Evolutionary conservation across 352 stramenopile species (phyloP), one percentile per base, ranked within the genome.

Genomic region (Phytophthora quininea): DNA sequence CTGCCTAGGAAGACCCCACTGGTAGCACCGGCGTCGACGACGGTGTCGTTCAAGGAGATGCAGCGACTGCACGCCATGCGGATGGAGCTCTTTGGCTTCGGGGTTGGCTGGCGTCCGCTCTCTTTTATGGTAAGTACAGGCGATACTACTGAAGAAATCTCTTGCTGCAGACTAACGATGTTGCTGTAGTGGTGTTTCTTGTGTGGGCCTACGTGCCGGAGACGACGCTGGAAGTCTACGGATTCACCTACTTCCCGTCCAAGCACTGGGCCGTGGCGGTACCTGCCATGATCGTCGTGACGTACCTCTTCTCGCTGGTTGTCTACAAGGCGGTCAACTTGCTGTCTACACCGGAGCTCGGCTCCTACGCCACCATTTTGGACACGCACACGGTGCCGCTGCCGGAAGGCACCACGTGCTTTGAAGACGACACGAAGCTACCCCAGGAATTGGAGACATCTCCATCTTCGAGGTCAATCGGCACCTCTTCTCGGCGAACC

Each of bases 261-360:
- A 96, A 96, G 74, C 91, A 94, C 77, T 97, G 89, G 91, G 89
- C 91, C 3, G 76, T 97, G 49, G 91, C 91, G 0, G 75, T 94
- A n/a, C 91, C 91, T 11, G 78, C 88, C 14, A 86, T 93, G 74
- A 83, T 97, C 38, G 86, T 93, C 33, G 74, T 92, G 56, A 89
- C 83, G 4, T 90, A 95, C 57, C 56, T 96, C 53, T 92, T 96
- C 66, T 88, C 92, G 15, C 64, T 95, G 27, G 83, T 89, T 35
- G 52, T 91, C 24, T 97, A 97, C 74, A 92, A 93, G 63, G 86
- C 89, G 24, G 58, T 96, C 15, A 97, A 95, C 62, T 72, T 96
- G 58, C 64, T 91, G 50, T 81, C 69, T 32, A 97, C 89, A 6
- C 85, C 89, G 9, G 65, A 70, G 31, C 60, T 94, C 27, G 69